Base-by-base conservation (phyloP, 164 flowering plant species). In the Tetracentron sinense region DNA sequence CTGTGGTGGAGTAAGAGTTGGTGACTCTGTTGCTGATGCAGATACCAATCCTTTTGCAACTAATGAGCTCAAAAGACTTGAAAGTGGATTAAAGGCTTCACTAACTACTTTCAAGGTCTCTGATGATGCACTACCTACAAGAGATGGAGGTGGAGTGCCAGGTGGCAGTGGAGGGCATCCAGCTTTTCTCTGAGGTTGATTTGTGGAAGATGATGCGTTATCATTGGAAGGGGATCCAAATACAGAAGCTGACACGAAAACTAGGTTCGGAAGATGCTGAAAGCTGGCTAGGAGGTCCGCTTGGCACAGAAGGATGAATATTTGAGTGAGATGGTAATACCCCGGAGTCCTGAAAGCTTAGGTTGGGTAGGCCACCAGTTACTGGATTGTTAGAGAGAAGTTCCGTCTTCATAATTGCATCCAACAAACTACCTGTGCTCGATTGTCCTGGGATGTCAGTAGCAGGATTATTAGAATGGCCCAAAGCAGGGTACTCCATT, bases 21-120 rank as follows among this genome's bases (percentile, higher is more conserved):
- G 35, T 38, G 78, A 51, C 67, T 84, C 91, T 21, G 70, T 65
- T 48, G 75, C 84, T 42, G 89, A 75, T 51, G 92, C 71, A 58
- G 97, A 80, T 72, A 91, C 91, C 77, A 94, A 70, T 30, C 97
- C 99, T 75, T 88, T 86, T 22, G 91, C 87, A 64, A 94, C 85
- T 69, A 94, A 78, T 52, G 95, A 63, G 74, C 87, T 86, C 66
- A 90, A 70, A 66, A 94, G 87, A 72, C 70, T 75, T 59, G 97
- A 80, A 54, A 89, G 60, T 35, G 87, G 91, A 71, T 77, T 78
- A 31, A 82, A 28, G 19, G 63, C 56, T 48, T 72, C 64, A 53
- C 61, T 62, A 22, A 42, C 70, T 14, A 61, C 73, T 62, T 54
- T 73, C 14, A 81, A 71, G 15, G 72, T 44, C 61, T 71, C 70